Evolutionary conservation across 2,329 filamentous ascomycete genomes (phyloP), one percentile per base, ranked within the genome.

Genomic region (Xylariaceae sp.): DNA sequence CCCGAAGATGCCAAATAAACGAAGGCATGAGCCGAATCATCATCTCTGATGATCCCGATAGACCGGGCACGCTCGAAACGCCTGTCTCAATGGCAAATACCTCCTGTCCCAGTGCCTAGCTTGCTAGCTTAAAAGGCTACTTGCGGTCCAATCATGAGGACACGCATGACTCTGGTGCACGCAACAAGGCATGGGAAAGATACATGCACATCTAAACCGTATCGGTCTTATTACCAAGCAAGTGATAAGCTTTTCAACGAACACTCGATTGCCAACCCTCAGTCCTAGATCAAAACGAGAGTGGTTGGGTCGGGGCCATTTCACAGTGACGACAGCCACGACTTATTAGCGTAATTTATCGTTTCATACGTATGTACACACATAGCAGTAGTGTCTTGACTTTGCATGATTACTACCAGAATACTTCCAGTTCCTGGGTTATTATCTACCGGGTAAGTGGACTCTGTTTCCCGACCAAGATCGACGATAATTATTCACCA

Each of bases 401-500:
- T 46, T 29, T 54, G 46, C 51, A 56, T 51, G 48, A 52, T n/a
- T n/a, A n/a, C n/a, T n/a, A n/a, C n/a, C n/a, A n/a, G n/a, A 37
- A 57, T 52, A 44, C 37, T 52, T 21, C 44, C 26, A 26, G 54
- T 48, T 42, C 29, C 40, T 16, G 12, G 21, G 14, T 40, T 54
- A 9, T 40, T 54, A 53, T 41, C 45, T 48, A 47, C 32, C 21
- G 40, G 48, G 44, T 20, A 37, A 40, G 20, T 48, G 9, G 41
- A 26, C 20, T 21, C 14, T 10, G 19, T 26, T 52, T 21, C 44
- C 52, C n/a, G 19, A 41, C 40, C 49, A 57, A 26, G 54, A 61
- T 59, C 53, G 54, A 54, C 56, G 53, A 56, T 29, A n/a, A 50
- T n/a, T 54, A 21, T 42, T 54, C 32, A 16, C 50, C 43, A 20